Conservation (phyloP, 1,284 basidiomycete species). For the Papiliotrema fonsecae region DNA sequence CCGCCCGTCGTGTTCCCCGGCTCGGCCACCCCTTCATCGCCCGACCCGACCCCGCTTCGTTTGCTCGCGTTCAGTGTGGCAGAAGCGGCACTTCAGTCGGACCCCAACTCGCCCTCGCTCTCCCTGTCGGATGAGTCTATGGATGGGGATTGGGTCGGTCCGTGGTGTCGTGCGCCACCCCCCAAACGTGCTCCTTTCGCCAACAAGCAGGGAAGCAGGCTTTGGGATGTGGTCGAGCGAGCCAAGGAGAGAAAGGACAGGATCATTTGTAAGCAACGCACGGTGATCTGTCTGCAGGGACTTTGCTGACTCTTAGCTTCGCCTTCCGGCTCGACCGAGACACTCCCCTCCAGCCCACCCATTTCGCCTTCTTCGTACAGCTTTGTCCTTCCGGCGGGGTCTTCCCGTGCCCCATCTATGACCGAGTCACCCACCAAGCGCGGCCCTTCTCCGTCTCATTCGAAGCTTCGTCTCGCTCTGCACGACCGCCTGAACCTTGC, state of each 20-base stretch:
- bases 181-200: not conserved
- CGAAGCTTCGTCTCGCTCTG: not conserved
- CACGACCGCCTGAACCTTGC: not conserved
- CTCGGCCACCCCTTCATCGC: conserved; percentile 16
- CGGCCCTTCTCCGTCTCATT: not conserved
- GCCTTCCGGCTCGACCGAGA: conserved; percentile 59
- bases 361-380: conserved; percentile 27
- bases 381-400: conserved; percentile 27
- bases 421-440: conserved; percentile 6
- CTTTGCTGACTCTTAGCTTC: not conserved
- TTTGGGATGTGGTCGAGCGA: conserved; percentile 39
- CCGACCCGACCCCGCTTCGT: conserved; percentile 34
- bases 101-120: conserved; percentile 39
- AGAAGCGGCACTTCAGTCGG: conserved; percentile 39
- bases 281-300: not conserved
- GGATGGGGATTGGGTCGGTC: conserved; percentile 3
- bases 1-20: conserved; percentile 11
- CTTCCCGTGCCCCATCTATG: conserved; percentile 28
- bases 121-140: conserved; percentile 1
- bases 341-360: conserved; percentile 18
- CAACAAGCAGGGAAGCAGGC: conserved; percentile 8
- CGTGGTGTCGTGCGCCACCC: not conserved
- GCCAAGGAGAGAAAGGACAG: conserved; percentile 29
- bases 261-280: conserved; percentile 1
- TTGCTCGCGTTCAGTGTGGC: conserved; percentile 41